Conservation (phyloP, 208 protist genomes). For the Tritrichomonas musculus region DNA sequence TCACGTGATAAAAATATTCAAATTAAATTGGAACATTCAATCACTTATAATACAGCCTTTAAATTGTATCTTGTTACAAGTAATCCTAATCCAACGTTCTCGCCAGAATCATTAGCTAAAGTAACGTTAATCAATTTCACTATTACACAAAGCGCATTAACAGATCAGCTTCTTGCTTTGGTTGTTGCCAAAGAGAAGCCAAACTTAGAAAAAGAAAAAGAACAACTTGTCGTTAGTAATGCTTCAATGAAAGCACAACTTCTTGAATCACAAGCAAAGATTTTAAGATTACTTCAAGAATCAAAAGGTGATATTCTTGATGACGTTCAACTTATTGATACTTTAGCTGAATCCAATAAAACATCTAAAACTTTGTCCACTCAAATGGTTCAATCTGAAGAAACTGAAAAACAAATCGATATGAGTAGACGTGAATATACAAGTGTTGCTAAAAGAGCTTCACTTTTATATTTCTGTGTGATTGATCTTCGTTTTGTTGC, state of each 20-base stretch:
- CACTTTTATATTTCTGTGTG: conserved; percentile 92
- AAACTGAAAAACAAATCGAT: conserved; percentile 88
- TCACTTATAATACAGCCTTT: conserved; percentile 87
- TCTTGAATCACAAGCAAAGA: conserved; percentile 83
- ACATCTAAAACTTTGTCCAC: conserved; percentile 71
- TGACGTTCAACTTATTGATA: conserved; percentile 90
- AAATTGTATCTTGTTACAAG: conserved; percentile 94
- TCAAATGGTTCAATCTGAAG: conserved; percentile 76
- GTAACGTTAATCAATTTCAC: conserved; percentile 97
- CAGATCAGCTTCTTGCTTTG: conserved; percentile 90
- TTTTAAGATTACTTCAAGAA: conserved; percentile 83
- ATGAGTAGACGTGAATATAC: conserved; percentile 80
- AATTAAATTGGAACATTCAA: conserved; percentile 63
- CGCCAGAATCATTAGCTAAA: conserved; percentile 75
- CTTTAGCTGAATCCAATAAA: conserved; percentile 81
- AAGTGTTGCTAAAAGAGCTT: conserved; percentile 77
- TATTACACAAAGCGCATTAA: conserved; percentile 84
- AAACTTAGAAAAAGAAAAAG: conserved; percentile 85
- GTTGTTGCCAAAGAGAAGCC: conserved; percentile 88
- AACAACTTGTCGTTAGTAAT: conserved; percentile 36
- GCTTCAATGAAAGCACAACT: conserved; percentile 83
- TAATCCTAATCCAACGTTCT: conserved; percentile 88
- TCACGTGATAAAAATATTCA: conserved; percentile 52
- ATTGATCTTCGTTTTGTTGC: conserved; percentile 79
- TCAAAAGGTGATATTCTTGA: conserved; percentile 84